Evolutionary conservation across 2,329 filamentous ascomycete species (phyloP), one percentile per base, ranked within the genome.

Genomic region (Sporothrix humicola): DNA sequence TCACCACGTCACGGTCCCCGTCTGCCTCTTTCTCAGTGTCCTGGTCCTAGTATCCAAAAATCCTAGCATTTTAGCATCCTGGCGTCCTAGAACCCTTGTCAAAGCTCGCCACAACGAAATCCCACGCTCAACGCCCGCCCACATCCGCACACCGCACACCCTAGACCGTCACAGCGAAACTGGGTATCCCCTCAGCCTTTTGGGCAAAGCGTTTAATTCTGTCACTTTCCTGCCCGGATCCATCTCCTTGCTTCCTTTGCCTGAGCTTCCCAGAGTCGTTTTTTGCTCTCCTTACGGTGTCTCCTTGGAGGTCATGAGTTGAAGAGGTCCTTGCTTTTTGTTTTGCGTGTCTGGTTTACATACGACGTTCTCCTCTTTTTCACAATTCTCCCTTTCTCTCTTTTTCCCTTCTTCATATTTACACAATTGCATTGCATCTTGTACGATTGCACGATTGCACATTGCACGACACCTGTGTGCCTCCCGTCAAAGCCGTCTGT

Each of bases 101-200:
- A 37, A 42, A 15, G 59, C 59, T 46, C 37, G 42, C 59, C 59
- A 46, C 59, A 44, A 9, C 20, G n/a, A 63, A 59, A 37, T 63
- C 59, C 59, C 59, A 44, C 15, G 13, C 31, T 37, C 31, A 37
- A 37, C 31, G 31, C 31, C 31, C 31, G 31, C 58, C 58, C 31
- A 63, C 37, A 20, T 61, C 37, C 59, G 20, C 37, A n/a, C 37
- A 63, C 59, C 31, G 56, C 58, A 56, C 42, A 23, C 61, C 71
- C 71, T 31, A 52, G 56, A 73, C 71, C 44, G 71, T 73, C 63
- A 69, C 71, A 73, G 44, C 71, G 52, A 73, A 61, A 72, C 71
- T 63, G 71, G 71, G 71, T 66, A 65, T 52, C 69, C n/a, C 15
- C 69, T 52, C 65, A 68, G 65, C 46, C 46, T 68, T 50, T 68